Base-by-base conservation (phyloP, 2,329 filamentous ascomycete genomes). In the Didymellaceae sp. region DNA sequence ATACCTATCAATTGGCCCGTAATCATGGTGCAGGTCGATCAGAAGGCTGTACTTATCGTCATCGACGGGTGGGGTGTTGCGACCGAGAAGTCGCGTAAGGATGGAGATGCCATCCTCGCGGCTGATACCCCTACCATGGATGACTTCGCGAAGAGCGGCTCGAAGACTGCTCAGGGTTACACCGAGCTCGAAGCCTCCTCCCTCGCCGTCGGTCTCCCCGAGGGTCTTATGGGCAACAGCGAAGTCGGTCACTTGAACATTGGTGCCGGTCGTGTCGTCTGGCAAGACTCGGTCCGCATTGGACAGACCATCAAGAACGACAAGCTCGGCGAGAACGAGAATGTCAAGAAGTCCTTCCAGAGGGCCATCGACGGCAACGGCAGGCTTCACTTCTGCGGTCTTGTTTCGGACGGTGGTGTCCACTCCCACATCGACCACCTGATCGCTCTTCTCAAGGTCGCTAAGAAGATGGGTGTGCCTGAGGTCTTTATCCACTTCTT, bases 401-500 rank as follows among this genome's bases (percentile, higher is more conserved):
- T 99, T 57, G 85, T 99, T 70, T 96, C 91, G 17, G 91, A 99
- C 71, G 94, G 94, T 62, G 94, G 94, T 80, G 94, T 97, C 52
- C 94, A 99, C 82, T 86, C 91, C 61, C 95, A 99, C 80, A 95
- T 97, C 80, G 88, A 88, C 58, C 94, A 99, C 75, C 82, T 99
- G 52, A 89, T 94, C 70, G 87, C 86, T 49, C 85, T 99, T 28
- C 84, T 99, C 61, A 85, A 89, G 74, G 89, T 94, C 28, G 94
- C 94, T 70, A 97, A 97, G 82, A 87, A 90, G 66, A 86, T 90
- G 69, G 86, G 85, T 38, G 85, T 99, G 25, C 90, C 92, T 63
- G 82, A 97, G 68, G 92, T 99, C 66, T 97, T 88, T 80, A 95
- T 99, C 71, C 94, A 99, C 83, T 97, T 97, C 85, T 97, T 99